Base-by-base conservation (phyloP, 345 rosid genomes). In the Populus alba region DNA sequence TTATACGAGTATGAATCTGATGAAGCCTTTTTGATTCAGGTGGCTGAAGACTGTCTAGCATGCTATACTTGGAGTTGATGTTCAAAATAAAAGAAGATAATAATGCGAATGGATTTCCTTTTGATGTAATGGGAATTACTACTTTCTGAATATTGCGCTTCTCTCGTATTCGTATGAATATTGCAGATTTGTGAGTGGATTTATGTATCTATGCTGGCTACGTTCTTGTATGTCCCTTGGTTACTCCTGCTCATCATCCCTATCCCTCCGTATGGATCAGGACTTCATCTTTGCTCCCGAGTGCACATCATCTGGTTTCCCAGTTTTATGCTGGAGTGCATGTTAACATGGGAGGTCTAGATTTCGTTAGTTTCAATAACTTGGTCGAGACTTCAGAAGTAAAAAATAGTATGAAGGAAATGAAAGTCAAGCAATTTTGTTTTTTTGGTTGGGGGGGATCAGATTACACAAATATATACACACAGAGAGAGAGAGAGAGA, bases 1-100 rank as follows among this genome's bases (percentile, higher is more conserved):
- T 69, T 27, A 12, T 70, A 68, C 39, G 1, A 16, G 51, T 20
- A 49, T 10, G 45, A 41, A 41, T 41, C 68, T 77, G 69, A 69
- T 31, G 68, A 22, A 20, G 1, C 10, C 16, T 66, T 77, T 35
- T 69, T n/a, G 13, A 55, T 68, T 68, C 79, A 76, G 73, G 74
- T 39, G 25, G 39, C 27, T 3, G 73, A 57, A 76, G 73, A 41
- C 39, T 37, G 31, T 59, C 15, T 8, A 33, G 74, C 57, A 27
- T 13, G 43, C 17, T 69, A 8, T 39, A 51, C 55, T 59, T 55
- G 79, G 78, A 38, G 55, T 55, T 69, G 67, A 29, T 77, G 55
- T 27, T 55, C 41, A 23, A 29, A 43, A 39, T 68, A 77, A 55
- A 38, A 53, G 39, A 51, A 67, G n/a, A 68, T 23, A 41, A 59